phyloP scores from a whole-genome alignment of 116 monocot species.

The Cymodocea nodosa region DNA sequence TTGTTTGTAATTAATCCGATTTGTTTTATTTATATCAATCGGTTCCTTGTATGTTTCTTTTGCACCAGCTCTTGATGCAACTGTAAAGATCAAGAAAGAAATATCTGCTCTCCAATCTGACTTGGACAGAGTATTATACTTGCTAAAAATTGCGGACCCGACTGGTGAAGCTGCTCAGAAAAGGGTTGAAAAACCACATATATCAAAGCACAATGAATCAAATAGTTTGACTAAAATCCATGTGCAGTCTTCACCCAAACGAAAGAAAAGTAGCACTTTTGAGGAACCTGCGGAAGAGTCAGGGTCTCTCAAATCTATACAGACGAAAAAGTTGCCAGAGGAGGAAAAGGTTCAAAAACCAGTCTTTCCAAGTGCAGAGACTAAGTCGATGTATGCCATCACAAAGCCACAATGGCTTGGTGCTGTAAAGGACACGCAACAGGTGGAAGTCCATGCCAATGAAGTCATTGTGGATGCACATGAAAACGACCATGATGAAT shows the following conservation, averaged over 20 bases:
- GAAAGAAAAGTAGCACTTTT: constrained; percentile 13
- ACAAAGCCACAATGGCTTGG: constrained; percentile 96
- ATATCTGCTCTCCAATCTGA: constrained; percentile 54
- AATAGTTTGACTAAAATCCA: constrained; percentile 8
- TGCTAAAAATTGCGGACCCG: constrained; percentile 94
- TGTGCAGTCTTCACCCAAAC: constrained; percentile 9
- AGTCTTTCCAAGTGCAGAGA: constrained; percentile 13
- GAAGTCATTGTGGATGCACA: constrained; percentile 18
- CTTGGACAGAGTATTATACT: constrained; percentile 51
- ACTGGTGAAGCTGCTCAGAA: constrained; percentile 70
- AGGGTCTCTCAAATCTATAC: neutral
- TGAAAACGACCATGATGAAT: constrained; percentile 25
- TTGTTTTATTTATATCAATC: neutral
- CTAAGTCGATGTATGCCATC: constrained; percentile 25
- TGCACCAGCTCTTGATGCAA: constrained; percentile 46
- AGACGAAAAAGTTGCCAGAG: constrained; percentile 6
- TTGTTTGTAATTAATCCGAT: no score
- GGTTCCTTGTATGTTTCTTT: neutral
- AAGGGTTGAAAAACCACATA: constrained; percentile 33
- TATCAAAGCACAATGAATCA: neutral
- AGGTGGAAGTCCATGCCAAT: constrained; percentile 18
- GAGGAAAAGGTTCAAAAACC: constrained; percentile 18
- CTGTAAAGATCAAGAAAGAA: constrained; percentile 44
- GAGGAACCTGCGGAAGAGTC: constrained; percentile 1
- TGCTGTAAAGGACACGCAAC: constrained; percentile 27